Evolutionary conservation across 208 protist species (phyloP).

Genomic region (Porcisia deanei): DNA sequence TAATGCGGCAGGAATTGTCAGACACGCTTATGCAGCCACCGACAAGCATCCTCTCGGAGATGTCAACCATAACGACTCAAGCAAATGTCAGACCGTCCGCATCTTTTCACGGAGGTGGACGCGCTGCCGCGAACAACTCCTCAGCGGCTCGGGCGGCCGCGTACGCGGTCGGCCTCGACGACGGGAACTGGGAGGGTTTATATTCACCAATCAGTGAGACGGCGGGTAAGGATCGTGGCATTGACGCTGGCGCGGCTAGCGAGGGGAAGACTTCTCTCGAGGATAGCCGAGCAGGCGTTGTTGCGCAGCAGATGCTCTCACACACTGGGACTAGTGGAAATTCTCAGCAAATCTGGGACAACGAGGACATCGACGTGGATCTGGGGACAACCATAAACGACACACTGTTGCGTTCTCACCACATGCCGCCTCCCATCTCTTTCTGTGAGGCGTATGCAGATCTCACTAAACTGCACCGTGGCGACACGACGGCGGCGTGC

Average conservation of each 20-base stretch:
- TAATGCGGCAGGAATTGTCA: slow-evolving; percentile 4
- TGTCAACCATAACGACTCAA: not conserved
- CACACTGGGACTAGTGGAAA: slow-evolving; percentile 16
- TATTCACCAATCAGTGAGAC: slow-evolving; percentile 18
- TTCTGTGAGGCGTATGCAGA: slow-evolving; percentile 25
- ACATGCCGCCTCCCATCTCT: slow-evolving; percentile 8
- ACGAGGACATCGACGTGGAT: slow-evolving; percentile 31
- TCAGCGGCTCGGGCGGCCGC: not conserved
- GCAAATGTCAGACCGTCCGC: not conserved
- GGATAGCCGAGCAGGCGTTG: not conserved
- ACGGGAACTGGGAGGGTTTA: slow-evolving; percentile 2
- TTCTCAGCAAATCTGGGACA: slow-evolving; percentile 14
- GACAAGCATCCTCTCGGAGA: slow-evolving; percentile 30
- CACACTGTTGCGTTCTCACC: not conserved
- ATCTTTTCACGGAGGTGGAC: too few species aligned
- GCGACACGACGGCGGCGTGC: too few species aligned
- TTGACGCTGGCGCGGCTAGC: not conserved
- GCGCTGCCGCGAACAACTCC: not conserved
- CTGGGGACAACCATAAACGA: slow-evolving; percentile 14
- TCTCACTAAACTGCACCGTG: slow-evolving; percentile 1
- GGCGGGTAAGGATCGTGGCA: not conserved
- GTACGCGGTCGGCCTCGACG: not conserved
- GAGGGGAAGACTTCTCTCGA: not conserved
- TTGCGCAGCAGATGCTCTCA: slow-evolving; percentile 11
- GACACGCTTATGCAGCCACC: slow-evolving; percentile 31